Evolutionary conservation across 495 filamentous ascomycete species (phyloP), one percentile per base, ranked within the genome.

Genomic region (Neurospora intermedia): DNA sequence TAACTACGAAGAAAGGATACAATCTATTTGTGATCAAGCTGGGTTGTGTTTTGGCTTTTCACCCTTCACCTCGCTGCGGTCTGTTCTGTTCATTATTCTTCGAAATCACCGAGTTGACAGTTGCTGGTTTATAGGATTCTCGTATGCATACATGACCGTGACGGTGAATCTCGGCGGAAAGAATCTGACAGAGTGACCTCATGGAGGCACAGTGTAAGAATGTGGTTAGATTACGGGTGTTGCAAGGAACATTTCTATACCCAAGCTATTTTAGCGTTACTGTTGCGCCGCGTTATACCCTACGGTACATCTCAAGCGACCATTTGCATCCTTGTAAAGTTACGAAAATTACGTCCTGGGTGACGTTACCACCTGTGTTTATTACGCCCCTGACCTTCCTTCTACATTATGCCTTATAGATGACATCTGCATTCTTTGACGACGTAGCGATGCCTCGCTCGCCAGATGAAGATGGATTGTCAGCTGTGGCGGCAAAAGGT

Each of bases 141-240:
- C 20, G 48, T 59, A 59, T 59, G 15, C 48, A 27, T 59, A 27
- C 48, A 59, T 23, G 48, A 66, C 7, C 54, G 54, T 38, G 27
- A 35, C 7, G 15, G 54, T 66, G 54, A 31, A 66, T 27, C 27
- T 59, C 54, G 54, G 35, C 54, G 23, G 54, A 66, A 66, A 66
- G 15, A 66, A 66, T 66, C 54, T 66, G 54, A 66, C 27, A 66
- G 23, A 40, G 75, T 76, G 75, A 76, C 75, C 73, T 76, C 75
- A 76, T 76, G 62, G 15, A 70, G 16, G 54, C 70, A 76, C 75
- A 74, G 75, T 76, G 75, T 39, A 69, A 62, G 41, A 35, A 35
- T 66, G 54, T 15, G 54, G 27, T 66, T 66, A 66, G 54, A 66
- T 66, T 66, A 31, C 27, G 27, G 6, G 54, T 9, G 54, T 35